phyloP scores from a whole-genome alignment of 257 asterid genomes.

The Solanum gandarillasii region DNA sequence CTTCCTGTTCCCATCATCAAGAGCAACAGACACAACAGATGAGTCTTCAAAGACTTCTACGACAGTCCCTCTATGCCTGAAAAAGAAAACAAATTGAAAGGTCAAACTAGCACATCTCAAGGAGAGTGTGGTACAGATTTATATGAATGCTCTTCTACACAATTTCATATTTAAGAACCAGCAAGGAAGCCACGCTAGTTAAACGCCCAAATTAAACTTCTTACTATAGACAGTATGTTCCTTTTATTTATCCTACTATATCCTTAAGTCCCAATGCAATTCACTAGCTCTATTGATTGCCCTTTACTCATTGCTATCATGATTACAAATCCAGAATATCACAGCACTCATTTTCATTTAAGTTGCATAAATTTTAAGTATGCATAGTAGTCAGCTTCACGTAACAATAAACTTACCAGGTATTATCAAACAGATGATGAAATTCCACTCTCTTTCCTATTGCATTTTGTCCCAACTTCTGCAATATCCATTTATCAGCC shows the following conservation, averaged over 20 bases:
- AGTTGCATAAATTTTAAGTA: background rate
- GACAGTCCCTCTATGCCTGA: conserved; percentile 62
- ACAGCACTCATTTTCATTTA: conserved; percentile 10
- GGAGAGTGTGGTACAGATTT: background rate
- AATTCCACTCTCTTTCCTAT: conserved; percentile 91
- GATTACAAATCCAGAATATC: background rate
- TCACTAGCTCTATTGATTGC: background rate
- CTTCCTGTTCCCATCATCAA: conserved; percentile 32
- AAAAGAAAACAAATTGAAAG: background rate
- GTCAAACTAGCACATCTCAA: background rate
- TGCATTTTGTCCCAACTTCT: conserved; percentile 94
- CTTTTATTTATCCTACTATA: background rate
- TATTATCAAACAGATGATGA: conserved; percentile 66
- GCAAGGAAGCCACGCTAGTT: background rate
- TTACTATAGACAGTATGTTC: background rate
- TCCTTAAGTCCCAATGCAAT: background rate
- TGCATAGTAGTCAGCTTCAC: background rate
- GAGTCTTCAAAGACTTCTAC: conserved; percentile 52
- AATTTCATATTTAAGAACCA: background rate
- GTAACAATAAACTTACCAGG: conserved; percentile 50
- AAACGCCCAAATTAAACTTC: background rate
- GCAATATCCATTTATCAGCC: conserved; percentile 90
- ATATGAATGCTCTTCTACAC: background rate
- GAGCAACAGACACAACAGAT: conserved; percentile 29
- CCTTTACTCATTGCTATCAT: background rate